These are phyloP conservation scores for Multifurca ochricompacta DNA, from an alignment of 768 basidiomycete genomes.

Conservation along the genomic window DNA sequence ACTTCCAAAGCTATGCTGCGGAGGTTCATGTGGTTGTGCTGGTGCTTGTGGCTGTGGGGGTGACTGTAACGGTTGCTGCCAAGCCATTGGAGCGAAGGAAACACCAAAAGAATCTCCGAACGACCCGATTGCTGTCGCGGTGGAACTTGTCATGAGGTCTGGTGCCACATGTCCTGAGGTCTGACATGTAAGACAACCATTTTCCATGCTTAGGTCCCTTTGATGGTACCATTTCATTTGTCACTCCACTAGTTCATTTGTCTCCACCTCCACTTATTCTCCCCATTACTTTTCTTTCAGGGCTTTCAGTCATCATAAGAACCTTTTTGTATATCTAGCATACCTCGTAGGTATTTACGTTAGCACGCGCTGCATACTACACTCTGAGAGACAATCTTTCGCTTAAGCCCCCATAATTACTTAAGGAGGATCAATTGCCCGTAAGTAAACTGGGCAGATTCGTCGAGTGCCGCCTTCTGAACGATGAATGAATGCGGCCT, in stretches of 20 bases:
- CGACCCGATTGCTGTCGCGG: neutral
- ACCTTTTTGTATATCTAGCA: slow-evolving; percentile 8
- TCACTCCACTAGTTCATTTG: neutral
- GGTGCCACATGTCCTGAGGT: neutral
- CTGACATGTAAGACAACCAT: too few species aligned
- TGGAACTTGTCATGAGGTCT: neutral
- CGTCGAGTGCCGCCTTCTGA: neutral
- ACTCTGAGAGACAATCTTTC: neutral
- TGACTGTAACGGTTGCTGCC: slow-evolving; percentile 17
- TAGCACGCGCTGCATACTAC: neutral
- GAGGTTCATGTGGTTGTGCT: slow-evolving; percentile 17
- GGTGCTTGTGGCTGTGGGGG: slow-evolving; percentile 17
- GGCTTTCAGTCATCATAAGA: neutral
- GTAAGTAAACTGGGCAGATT: neutral
- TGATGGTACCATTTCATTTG: neutral
- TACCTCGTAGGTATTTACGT: neutral
- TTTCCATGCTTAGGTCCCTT: neutral
- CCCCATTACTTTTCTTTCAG: neutral
- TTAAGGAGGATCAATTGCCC: neutral
- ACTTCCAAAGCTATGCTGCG: slow-evolving; percentile 21
- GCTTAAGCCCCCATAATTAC: neutral
- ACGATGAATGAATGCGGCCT: neutral
- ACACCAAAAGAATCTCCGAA: neutral
- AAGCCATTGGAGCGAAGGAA: neutral
- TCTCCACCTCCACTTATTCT: too few species aligned